Conservation (phyloP, 2,329 filamentous ascomycete species). For the Phialemoniopsis sp. region DNA sequence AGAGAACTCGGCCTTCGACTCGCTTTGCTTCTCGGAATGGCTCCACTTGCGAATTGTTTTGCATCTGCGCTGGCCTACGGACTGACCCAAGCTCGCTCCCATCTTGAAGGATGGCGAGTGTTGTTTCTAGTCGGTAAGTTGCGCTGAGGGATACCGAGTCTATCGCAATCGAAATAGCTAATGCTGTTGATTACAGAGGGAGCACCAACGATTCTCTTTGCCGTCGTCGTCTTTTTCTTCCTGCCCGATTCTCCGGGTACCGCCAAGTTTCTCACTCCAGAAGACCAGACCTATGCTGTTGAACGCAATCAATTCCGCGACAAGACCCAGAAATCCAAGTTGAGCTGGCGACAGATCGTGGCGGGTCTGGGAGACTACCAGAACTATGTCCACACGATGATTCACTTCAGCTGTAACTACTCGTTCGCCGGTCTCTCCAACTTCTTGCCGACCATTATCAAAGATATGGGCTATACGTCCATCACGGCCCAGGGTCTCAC, state of each 20-base stretch:
- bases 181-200: conserved; percentile 19
- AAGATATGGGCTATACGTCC: no score
- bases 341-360: conserved; percentile 26
- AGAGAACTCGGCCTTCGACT: no score
- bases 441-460: no score
- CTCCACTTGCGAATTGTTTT: no score
- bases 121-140: conserved; percentile 23
- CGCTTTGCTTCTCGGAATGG: no score
- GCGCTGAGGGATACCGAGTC: background rate
- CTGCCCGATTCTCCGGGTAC: conserved; percentile 23
- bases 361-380: conserved; percentile 28
- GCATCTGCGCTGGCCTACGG: no score
- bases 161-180: no score
- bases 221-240: conserved; percentile 20
- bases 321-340: conserved; percentile 16
- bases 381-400: conserved; percentile 24
- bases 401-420: no score
- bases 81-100: conserved; percentile 18
- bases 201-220: conserved; percentile 19
- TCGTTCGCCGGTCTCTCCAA: no score
- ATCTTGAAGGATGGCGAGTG: conserved; percentile 14
- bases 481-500: no score
- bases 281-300: conserved; percentile 16
- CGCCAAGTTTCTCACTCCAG: conserved; percentile 18
- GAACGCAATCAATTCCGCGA: no score